A percentile compares a stretch with the other conserved stretches of the same genome.
These are phyloP conservation scores for Tolypocladium amazonense DNA, from an alignment of 2,329 filamentous ascomycete species.

Conservation along the genomic window DNA sequence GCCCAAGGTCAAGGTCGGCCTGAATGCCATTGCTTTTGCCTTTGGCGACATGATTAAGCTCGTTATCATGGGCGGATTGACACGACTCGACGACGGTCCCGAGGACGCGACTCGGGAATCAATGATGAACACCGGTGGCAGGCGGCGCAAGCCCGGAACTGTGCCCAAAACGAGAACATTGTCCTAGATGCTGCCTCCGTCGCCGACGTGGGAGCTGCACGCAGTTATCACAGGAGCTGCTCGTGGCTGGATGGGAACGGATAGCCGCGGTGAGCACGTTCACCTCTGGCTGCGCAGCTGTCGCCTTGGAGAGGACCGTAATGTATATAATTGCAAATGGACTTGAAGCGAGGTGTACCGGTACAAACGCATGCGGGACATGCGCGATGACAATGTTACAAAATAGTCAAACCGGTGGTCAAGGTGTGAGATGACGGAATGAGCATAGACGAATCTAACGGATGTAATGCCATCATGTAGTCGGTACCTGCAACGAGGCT, in stretches of 20 bases:
- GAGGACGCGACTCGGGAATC: conserved; percentile 18
- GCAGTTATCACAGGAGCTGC: background rate
- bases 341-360: background rate
- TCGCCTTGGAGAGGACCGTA: background rate
- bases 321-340: background rate
- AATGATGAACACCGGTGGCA: conserved; percentile 23
- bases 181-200: background rate
- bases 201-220: background rate
- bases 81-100: conserved; percentile 43
- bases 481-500: background rate
- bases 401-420: background rate
- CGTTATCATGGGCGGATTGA: conserved; percentile 51
- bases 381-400: background rate
- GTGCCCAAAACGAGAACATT: conserved; percentile 6
- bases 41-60: conserved; percentile 67
- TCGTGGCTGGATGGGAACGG: background rate
- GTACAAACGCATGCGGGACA: background rate
- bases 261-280: background rate
- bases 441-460: background rate
- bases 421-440: background rate
- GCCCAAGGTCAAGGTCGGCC: conserved; percentile 52
- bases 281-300: background rate
- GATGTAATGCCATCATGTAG: background rate
- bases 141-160: conserved; percentile 25
- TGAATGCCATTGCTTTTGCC: conserved; percentile 55